Evolutionary conservation across 2,329 filamentous ascomycete genomes (phyloP).

Genomic region (Neobulgaria alba): DNA sequence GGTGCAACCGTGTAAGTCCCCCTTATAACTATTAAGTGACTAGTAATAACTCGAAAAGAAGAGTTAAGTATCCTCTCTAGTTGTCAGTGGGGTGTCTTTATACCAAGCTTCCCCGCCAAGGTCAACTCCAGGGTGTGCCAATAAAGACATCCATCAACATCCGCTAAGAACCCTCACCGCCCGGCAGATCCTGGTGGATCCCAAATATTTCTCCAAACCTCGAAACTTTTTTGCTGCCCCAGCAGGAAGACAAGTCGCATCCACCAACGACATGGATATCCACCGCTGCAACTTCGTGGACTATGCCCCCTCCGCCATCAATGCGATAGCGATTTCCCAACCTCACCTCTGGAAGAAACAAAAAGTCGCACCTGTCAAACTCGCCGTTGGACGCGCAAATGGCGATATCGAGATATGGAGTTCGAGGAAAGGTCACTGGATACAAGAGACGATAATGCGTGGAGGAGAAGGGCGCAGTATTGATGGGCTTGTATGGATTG

Average conservation of each 20-base stretch:
- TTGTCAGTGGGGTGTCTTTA: too few relatives aligned
- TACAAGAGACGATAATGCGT: conserved; percentile 78
- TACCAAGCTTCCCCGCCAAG: too few relatives aligned
- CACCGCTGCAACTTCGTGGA: conserved; percentile 95
- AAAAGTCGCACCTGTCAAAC: conserved; percentile 54
- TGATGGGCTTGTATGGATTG: conserved; percentile 86
- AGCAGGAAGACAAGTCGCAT: conserved; percentile 2
- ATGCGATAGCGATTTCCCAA: conserved; percentile 89
- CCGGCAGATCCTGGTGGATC: too few relatives aligned
- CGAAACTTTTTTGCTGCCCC: conserved; percentile 9
- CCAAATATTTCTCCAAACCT: conserved; percentile 9
- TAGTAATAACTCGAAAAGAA: too few relatives aligned
- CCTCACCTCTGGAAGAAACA: conserved; percentile 42
- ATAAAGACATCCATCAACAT: too few relatives aligned
- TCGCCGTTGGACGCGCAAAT: conserved; percentile 87
- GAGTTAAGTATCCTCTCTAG: too few relatives aligned
- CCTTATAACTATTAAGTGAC: too few relatives aligned
- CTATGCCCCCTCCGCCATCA: conserved; percentile 86
- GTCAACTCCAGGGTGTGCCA: too few relatives aligned
- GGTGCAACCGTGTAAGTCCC: too few relatives aligned
- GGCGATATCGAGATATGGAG: conserved; percentile 99
- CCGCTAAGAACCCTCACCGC: too few relatives aligned
- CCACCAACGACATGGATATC: conserved; percentile 64
- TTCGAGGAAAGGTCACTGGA: conserved; percentile 65
- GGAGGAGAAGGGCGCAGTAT: conserved; percentile 81